phyloP scores from a whole-genome alignment of 306 rosid species.

The Medicago lupulina region DNA sequence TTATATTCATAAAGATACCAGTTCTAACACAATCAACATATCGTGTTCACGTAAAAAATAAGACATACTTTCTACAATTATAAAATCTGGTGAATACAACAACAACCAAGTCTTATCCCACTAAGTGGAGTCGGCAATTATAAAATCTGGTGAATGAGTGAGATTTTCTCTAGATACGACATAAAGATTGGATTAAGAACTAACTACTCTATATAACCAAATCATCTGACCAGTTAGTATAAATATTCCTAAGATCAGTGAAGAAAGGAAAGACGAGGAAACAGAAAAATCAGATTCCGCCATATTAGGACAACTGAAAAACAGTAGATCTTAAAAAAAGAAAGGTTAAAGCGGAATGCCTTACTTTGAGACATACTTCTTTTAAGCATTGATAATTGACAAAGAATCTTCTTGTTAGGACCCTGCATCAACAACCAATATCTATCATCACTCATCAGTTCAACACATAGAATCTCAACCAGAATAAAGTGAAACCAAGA shows the following conservation, averaged over 20 bases:
- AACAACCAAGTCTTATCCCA: too few species aligned
- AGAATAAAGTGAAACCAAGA: slow-evolving; percentile 27
- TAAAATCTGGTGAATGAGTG: slow-evolving; percentile 5
- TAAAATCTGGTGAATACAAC: too few species aligned
- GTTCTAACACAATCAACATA: slow-evolving; percentile 4
- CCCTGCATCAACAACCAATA: slow-evolving; percentile 59
- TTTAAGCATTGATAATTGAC: slow-evolving; percentile 94
- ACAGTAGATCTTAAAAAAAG: slow-evolving; percentile 13
- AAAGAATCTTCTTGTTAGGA: slow-evolving; percentile 77
- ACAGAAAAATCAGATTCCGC: background rate
- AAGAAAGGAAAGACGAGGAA: slow-evolving; percentile 1
- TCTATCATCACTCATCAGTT: slow-evolving; percentile 33
- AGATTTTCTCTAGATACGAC: slow-evolving; percentile 13
- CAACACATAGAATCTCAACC: slow-evolving; percentile 33
- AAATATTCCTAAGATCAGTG: slow-evolving; percentile 18
- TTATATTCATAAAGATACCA: too few species aligned
- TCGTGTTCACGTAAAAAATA: background rate
- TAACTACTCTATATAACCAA: slow-evolving; percentile 13
- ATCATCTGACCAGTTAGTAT: slow-evolving; percentile 18
- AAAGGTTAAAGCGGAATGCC: slow-evolving; percentile 24
- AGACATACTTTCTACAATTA: background rate
- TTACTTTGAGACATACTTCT: slow-evolving; percentile 93
- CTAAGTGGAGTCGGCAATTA: too few species aligned
- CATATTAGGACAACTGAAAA: slow-evolving; percentile 27
- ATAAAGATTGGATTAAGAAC: slow-evolving; percentile 21